Evolutionary conservation across 2,329 filamentous ascomycete genomes (phyloP), one percentile per base, ranked within the genome.

Genomic region (Alternaria novae-zelandiae): DNA sequence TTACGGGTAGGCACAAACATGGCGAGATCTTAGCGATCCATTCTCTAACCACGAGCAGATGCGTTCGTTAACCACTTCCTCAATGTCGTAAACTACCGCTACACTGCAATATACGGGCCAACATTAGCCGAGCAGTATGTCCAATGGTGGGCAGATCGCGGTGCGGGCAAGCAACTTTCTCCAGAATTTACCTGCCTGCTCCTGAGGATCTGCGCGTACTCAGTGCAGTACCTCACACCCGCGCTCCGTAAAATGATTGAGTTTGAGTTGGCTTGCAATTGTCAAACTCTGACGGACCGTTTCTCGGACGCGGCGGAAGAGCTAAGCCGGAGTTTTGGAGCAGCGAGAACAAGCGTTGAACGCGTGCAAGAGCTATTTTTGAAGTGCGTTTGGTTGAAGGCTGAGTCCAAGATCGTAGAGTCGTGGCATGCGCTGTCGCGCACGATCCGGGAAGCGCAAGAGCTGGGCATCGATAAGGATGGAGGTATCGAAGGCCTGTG

Each of bases 311-410:
- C 82, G 7, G 83, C 83, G 10, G 80, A 82, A 50, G 78, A 80
- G 60, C 70, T 86, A 10, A 82, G 81, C 59, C 70, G 73, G 32
- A 81, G 76, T 21, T 83, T 85, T 43, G 56, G 78, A 4, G 81
- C 82, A 1, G 83, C 83, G 0, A 79, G 80, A 54, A 82, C 82
- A 2, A 80, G 83, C 4, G 69, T 85, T 7, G 71, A 78, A 36
- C 82, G 85, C 15, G 81, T 86, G 2, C 84, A 86, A 67, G 84
- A 86, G 66, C 74, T 83, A n/a, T 85, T 86, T 57, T 65, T 85
- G 4, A 82, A 80, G 21, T 79, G 81, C 3, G 76, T 78, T 21
- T 86, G 83, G 83, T 81, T 80, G 46, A 85, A 85, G 63, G 81
- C 80, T 4, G 83, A 84, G 59, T 81, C 80, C 13, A 77, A 79